Conservation (phyloP, 2,329 filamentous ascomycete genomes). For the Cercospora sp. region DNA sequence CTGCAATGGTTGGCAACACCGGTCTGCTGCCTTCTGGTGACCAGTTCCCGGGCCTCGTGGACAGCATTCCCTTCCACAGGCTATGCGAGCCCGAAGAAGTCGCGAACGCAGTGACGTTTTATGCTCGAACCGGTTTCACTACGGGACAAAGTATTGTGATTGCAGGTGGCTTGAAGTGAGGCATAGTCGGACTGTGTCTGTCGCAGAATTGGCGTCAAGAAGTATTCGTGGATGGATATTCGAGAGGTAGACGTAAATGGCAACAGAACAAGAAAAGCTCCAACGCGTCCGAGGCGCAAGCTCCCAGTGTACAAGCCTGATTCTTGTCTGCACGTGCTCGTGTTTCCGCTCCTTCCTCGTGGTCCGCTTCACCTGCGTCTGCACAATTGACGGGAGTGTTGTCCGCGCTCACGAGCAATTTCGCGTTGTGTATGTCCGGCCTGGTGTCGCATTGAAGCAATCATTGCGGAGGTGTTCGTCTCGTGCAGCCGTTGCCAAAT, state of each 20-base stretch:
- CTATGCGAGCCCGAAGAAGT: constrained; percentile 60
- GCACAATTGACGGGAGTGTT: not conserved
- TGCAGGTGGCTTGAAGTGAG: constrained; percentile 30
- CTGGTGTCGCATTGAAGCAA: not conserved
- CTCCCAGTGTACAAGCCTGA: not conserved
- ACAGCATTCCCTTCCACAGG: constrained; percentile 58
- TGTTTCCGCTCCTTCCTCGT: not conserved
- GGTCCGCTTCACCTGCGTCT: not conserved
- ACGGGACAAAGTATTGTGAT: constrained; percentile 31
- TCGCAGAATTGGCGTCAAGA: not conserved
- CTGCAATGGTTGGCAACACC: constrained; percentile 62
- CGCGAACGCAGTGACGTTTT: constrained; percentile 60
- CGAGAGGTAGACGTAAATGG: not conserved
- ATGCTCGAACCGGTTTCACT: constrained; percentile 55
- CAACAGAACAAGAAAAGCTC: not conserved
- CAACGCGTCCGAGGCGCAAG: not conserved
- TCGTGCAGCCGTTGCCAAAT: constrained; percentile 1
- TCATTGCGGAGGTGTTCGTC: not conserved
- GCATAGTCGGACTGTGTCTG: not conserved
- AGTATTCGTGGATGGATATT: not conserved
- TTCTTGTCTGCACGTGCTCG: not conserved
- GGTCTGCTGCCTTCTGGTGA: constrained; percentile 59
- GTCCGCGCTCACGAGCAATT: not conserved
- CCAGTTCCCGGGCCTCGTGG: constrained; percentile 55
- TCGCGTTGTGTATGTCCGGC: not conserved